A percentile compares a stretch with the other conserved stretches of the same genome.
These are phyloP conservation scores for Lepidium aucheri DNA, from an alignment of 345 rosid genomes.

Conservation along the genomic window DNA sequence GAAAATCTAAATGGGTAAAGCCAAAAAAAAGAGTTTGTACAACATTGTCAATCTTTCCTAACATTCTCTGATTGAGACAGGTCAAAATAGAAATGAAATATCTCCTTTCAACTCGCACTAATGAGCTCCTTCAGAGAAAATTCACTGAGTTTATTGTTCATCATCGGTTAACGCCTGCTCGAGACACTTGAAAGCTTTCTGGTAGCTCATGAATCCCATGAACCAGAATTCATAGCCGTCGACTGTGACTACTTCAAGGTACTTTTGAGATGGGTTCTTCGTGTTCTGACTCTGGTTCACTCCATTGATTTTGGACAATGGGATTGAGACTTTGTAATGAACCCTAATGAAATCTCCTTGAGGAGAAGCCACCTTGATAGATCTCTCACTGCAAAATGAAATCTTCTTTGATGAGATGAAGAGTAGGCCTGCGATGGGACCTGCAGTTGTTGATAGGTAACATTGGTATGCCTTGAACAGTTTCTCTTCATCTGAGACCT, in stretches of 20 bases:
- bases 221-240: constrained; percentile 88
- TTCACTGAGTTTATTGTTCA: not conserved
- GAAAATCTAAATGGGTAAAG: not conserved
- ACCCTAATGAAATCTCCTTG: constrained; percentile 33
- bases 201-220: constrained; percentile 71
- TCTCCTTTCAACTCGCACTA: not conserved
- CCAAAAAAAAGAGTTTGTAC: constrained; percentile 13
- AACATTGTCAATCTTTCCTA: constrained; percentile 4
- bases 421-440: constrained; percentile 52
- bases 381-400: constrained; percentile 39
- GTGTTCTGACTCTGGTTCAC: constrained; percentile 45
- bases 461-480: constrained; percentile 50
- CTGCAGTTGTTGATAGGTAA: constrained; percentile 48
- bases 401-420: constrained; percentile 40
- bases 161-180: constrained; percentile 31
- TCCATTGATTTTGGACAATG: constrained; percentile 43
- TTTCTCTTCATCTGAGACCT: constrained; percentile 37
- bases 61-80: constrained; percentile 13
- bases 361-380: constrained; percentile 34
- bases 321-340: constrained; percentile 58
- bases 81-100: constrained; percentile 5
- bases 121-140: constrained; percentile 25
- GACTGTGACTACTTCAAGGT: constrained; percentile 52
- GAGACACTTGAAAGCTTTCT: constrained; percentile 56
- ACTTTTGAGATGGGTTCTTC: constrained; percentile 67